A percentile compares a stretch with the other conserved stretches of the same genome.
Evolutionary conservation across 345 rosid species (phyloP).

Genomic region (Lumnitzera littorea): DNA sequence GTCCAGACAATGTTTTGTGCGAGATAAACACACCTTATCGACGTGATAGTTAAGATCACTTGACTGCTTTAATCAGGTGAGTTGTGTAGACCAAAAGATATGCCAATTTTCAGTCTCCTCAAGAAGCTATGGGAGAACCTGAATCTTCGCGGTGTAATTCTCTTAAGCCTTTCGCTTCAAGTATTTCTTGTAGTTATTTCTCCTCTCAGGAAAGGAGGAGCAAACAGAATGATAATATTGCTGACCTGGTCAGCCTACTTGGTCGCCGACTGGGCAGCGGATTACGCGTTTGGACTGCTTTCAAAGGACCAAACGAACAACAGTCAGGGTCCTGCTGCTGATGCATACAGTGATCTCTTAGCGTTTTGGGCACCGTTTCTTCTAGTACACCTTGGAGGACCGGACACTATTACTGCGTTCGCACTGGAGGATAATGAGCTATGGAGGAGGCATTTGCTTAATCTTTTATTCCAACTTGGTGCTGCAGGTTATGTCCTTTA

Average conservation of each 20-base stretch:
- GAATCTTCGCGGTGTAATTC: constrained; percentile 41
- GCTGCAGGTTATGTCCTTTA: constrained; percentile 37
- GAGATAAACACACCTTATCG: too few relatives aligned
- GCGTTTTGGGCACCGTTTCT: constrained; percentile 63
- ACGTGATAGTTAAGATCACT: too few relatives aligned
- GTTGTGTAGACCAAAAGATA: not conserved
- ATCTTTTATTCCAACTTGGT: constrained; percentile 27
- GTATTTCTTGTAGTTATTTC: constrained; percentile 35
- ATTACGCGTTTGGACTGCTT: constrained; percentile 44
- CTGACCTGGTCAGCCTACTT: constrained; percentile 46
- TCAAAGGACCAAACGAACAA: constrained; percentile 21
- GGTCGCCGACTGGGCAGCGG: constrained; percentile 50
- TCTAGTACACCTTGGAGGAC: constrained; percentile 55
- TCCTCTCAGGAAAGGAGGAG: constrained; percentile 34
- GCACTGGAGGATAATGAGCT: constrained; percentile 51
- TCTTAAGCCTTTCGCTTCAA: constrained; percentile 44
- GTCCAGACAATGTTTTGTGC: too few relatives aligned
- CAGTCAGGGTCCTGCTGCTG: not conserved
- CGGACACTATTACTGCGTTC: constrained; percentile 46
- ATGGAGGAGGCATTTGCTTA: constrained; percentile 45
- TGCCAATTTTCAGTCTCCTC: not conserved
- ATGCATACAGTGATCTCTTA: constrained; percentile 22
- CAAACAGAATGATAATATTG: constrained; percentile 16
- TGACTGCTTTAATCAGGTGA: not conserved
- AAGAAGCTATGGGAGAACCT: constrained; percentile 31